Conservation (phyloP, 1,284 basidiomycete genomes). For the Puccinia horiana region DNA sequence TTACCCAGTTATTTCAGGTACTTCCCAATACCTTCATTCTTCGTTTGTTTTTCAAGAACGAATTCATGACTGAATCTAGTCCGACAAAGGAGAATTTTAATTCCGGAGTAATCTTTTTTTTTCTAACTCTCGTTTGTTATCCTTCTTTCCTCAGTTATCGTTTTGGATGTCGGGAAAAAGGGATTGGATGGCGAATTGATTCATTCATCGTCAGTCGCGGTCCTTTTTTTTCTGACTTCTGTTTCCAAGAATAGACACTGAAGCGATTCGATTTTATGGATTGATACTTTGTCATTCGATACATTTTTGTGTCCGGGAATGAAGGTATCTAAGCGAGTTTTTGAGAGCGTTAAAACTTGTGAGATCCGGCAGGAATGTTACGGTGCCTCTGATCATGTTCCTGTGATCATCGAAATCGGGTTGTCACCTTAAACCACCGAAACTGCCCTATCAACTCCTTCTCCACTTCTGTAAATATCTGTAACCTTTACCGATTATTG, state of each 20-base stretch:
- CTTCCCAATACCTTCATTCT: background rate
- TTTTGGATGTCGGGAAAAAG: slow-evolving; percentile 40
- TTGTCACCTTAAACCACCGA: background rate
- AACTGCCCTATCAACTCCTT: background rate
- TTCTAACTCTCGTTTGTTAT: background rate
- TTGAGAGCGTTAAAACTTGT: slow-evolving; percentile 16
- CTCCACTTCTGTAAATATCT: background rate
- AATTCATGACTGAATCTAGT: no score
- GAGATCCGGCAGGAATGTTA: slow-evolving; percentile 44
- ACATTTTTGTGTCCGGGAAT: background rate
- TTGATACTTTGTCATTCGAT: background rate
- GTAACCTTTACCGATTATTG: background rate
- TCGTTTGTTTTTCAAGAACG: background rate
- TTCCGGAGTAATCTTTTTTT: background rate
- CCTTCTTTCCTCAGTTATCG: slow-evolving; percentile 25
- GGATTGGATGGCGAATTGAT: slow-evolving; percentile 48
- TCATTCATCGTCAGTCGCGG: slow-evolving; percentile 30
- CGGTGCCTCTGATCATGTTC: slow-evolving; percentile 43
- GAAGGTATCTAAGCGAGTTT: slow-evolving; percentile 32
- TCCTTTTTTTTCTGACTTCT: background rate
- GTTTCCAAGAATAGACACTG: background rate
- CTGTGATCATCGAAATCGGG: slow-evolving; percentile 29
- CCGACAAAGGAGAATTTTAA: background rate
- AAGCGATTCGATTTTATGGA: background rate
- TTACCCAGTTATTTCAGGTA: slow-evolving; percentile 34